Percentiles rank a stretch among this genome's conserved stretches.
These are phyloP conservation scores for Trypanosoma congolense DNA, from an alignment of 208 protist genomes.

Conservation along the genomic window DNA sequence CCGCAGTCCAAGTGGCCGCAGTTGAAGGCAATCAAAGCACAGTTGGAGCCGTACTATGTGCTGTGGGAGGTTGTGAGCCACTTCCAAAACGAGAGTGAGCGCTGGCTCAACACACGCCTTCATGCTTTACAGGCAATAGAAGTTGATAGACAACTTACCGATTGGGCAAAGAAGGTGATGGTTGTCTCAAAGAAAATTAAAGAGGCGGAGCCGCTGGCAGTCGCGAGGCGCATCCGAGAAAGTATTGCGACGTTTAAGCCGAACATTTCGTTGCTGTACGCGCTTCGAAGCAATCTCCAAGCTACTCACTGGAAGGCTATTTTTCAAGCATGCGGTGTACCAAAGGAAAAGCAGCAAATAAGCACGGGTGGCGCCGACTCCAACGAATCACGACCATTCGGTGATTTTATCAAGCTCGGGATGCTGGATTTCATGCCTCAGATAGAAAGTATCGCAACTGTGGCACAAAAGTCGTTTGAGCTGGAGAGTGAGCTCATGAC, in stretches of 20 bases:
- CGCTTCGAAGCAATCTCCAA: constrained; percentile 91
- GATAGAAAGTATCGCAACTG: constrained; percentile 83
- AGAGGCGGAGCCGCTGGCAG: constrained; percentile 72
- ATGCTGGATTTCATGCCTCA: constrained; percentile 75
- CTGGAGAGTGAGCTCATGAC: constrained; percentile 90
- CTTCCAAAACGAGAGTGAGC: constrained; percentile 80
- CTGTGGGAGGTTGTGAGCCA: constrained; percentile 88
- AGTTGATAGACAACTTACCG: constrained; percentile 79
- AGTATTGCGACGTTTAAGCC: constrained; percentile 90
- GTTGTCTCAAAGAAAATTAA: constrained; percentile 84
- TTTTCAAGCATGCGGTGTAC: constrained; percentile 78
- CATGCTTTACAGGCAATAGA: constrained; percentile 69
- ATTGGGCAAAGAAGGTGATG: constrained; percentile 79
- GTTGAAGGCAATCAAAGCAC: constrained; percentile 78
- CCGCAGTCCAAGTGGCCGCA: constrained; percentile 84
- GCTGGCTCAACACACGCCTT: constrained; percentile 89
- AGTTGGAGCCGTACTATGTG: constrained; percentile 86
- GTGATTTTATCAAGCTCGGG: constrained; percentile 83
- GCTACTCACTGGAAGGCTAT: constrained; percentile 92
- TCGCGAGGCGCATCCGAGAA: constrained; percentile 73
- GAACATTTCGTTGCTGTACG: constrained; percentile 90
- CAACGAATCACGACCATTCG: constrained; percentile 76
- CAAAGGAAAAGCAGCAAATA: constrained; percentile 80
- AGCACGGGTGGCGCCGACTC: constrained; percentile 74
- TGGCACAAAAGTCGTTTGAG: constrained; percentile 88